Percentiles rank a stretch among this genome's conserved stretches.
These are phyloP conservation scores for Ilex asprella DNA, from an alignment of 257 asterid species.

Conservation along the genomic window DNA sequence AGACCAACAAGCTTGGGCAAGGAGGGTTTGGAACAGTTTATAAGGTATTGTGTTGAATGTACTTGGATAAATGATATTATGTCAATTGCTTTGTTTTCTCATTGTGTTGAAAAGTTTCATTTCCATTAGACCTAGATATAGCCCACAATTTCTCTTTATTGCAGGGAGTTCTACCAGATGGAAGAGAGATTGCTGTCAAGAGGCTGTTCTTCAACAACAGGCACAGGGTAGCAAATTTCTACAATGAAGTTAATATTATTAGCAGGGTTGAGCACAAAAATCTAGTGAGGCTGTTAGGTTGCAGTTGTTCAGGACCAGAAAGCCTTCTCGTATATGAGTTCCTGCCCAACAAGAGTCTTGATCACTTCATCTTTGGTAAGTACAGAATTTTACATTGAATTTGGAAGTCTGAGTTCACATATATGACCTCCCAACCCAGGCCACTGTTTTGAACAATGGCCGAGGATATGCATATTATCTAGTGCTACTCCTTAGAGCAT, in stretches of 20 bases:
- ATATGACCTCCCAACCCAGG: background rate
- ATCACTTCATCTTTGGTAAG: constrained; percentile 69
- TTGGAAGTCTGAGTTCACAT: background rate
- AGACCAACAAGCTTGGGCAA: constrained; percentile 84
- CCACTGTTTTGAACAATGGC: background rate
- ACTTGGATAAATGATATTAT: background rate
- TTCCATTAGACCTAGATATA: background rate
- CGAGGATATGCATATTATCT: background rate
- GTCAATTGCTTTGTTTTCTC: no score
- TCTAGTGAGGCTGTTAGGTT: constrained; percentile 74
- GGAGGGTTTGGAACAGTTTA: constrained; percentile 97
- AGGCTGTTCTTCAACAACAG: constrained; percentile 84
- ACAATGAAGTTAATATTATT: constrained; percentile 84
- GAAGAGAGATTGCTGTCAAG: constrained; percentile 92
- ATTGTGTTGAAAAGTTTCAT: no score
- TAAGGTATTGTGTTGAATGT: constrained; percentile 33
- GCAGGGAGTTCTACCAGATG: constrained; percentile 82
- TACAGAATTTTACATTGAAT: constrained; percentile 9
- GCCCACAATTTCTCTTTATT: background rate
- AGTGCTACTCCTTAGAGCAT: background rate
- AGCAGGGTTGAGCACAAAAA: constrained; percentile 92
- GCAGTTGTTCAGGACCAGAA: constrained; percentile 90
- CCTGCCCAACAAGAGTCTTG: constrained; percentile 70
- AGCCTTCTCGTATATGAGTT: constrained; percentile 84
- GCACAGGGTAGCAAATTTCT: constrained; percentile 88